A percentile compares a stretch with the other conserved stretches of the same genome.
Conservation (phyloP, 805 yeast genomes). For the Candida sanyiensis region DNA sequence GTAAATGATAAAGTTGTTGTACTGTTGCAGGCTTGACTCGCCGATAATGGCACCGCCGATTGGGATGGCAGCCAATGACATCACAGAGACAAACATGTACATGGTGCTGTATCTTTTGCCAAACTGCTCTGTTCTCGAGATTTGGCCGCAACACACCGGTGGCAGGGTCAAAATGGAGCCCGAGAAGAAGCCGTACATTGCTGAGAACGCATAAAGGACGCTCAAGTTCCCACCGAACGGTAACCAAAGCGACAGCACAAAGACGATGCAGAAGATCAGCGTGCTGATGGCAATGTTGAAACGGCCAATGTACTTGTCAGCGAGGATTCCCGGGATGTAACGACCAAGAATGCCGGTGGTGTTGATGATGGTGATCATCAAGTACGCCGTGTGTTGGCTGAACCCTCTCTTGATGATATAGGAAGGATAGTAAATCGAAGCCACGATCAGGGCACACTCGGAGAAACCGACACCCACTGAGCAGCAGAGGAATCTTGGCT, state of each 20-base stretch:
- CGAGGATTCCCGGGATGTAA: conserved; percentile 38
- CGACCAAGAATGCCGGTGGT: conserved; percentile 43
- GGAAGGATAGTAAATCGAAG: conserved; percentile 47
- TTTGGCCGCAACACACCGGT: conserved; percentile 56
- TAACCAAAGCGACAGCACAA: conserved; percentile 36
- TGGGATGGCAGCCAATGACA: conserved; percentile 43
- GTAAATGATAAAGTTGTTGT: conserved; percentile 39
- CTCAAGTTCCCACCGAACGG: conserved; percentile 34
- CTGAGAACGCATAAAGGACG: conserved; percentile 40
- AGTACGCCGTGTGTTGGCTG: conserved; percentile 36
- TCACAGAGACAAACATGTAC: conserved; percentile 51
- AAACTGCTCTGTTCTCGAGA: conserved; percentile 48
- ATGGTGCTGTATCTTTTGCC: conserved; percentile 53
- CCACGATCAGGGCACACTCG: conserved; percentile 29
- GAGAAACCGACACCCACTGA: conserved; percentile 39
- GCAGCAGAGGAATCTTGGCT: conserved; percentile 37
- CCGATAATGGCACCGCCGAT: conserved; percentile 45
- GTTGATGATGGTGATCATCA: conserved; percentile 42
- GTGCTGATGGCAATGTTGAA: conserved; percentile 45
- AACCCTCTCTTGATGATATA: conserved; percentile 46
- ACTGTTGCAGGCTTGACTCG: conserved; percentile 27
- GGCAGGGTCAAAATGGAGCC: conserved; percentile 52
- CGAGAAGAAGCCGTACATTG: conserved; percentile 48
- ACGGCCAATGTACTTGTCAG: conserved; percentile 43
- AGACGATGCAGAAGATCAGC: conserved; percentile 29